Conservation (phyloP, 192 early-diverging fungal species). For the Helicostylum pulchrum region DNA sequence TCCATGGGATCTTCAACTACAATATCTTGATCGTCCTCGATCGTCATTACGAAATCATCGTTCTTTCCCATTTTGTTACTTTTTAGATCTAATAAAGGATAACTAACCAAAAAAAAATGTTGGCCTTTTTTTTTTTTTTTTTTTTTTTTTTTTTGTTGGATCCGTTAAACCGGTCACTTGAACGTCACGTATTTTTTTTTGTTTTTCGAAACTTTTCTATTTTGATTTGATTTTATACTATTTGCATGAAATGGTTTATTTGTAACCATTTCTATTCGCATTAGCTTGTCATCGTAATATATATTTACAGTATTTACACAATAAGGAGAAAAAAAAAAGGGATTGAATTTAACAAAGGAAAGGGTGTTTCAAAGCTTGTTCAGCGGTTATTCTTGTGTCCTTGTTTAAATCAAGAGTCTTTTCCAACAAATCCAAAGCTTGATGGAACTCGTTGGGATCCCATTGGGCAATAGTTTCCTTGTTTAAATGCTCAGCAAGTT, state of each 20-base stretch:
- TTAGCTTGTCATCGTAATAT: no score
- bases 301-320: no score
- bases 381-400: conserved; percentile 65
- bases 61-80: conserved; percentile 6
- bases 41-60: conserved; percentile 70
- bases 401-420: conserved; percentile 58
- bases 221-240: no score
- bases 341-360: conserved; percentile 44
- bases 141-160: no score
- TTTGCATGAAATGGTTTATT: no score
- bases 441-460: conserved; percentile 38
- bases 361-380: conserved; percentile 73
- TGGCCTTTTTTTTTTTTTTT: no score
- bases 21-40: conserved; percentile 62
- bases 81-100: conserved; percentile 13
- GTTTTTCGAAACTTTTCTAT: no score
- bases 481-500: conserved; percentile 42
- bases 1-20: conserved; percentile 39
- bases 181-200: no score
- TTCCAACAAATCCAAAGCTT: conserved; percentile 62
- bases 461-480: conserved; percentile 31
- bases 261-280: no score
- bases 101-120: neutral
- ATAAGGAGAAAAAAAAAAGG: no score
- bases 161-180: no score